These are phyloP conservation scores for Periconia digitata DNA, from an alignment of 2,329 filamentous ascomycete genomes.

Conservation along the genomic window DNA sequence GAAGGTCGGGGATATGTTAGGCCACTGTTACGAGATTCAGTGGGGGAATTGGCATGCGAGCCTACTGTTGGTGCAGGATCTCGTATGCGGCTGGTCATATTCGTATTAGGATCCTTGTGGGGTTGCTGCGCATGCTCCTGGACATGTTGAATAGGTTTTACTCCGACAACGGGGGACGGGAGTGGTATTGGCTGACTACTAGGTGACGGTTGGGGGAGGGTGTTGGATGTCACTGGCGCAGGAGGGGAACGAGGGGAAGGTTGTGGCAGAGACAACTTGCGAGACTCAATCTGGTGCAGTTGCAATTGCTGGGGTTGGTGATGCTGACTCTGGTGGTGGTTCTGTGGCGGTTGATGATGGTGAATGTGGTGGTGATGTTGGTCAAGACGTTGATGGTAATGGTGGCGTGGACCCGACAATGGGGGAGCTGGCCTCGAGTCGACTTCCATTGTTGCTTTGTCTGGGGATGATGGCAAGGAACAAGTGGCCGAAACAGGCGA, in stretches of 20 bases:
- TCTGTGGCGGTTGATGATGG: conserved; percentile 5
- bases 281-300: conserved; percentile 21
- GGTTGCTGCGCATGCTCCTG: conserved; percentile 10
- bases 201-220: conserved; percentile 17
- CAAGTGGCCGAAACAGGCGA: conserved; percentile 14
- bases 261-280: conserved; percentile 19
- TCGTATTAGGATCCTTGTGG: conserved; percentile 14
- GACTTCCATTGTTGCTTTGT: conserved; percentile 28
- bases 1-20: conserved; percentile 32
- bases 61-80: conserved; percentile 15
- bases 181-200: conserved; percentile 17
- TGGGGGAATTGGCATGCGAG: conserved; percentile 14
- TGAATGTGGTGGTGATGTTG: conserved; percentile 19
- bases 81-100: conserved; percentile 15
- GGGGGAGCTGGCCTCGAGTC: conserved; percentile 27
- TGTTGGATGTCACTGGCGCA: conserved; percentile 5
- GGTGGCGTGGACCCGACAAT: conserved; percentile 17
- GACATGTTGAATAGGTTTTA: conserved; percentile 18
- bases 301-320: neutral
- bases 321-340: conserved; percentile 13
- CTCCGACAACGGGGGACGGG: conserved; percentile 6
- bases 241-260: conserved; percentile 7
- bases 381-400: conserved; percentile 10
- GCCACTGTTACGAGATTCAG: conserved; percentile 24
- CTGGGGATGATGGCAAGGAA: too few relatives aligned